Evolutionary conservation across 192 early-diverging fungal species (phyloP), one percentile per base, ranked within the genome.

Genomic region (Entrophospora sp.): DNA sequence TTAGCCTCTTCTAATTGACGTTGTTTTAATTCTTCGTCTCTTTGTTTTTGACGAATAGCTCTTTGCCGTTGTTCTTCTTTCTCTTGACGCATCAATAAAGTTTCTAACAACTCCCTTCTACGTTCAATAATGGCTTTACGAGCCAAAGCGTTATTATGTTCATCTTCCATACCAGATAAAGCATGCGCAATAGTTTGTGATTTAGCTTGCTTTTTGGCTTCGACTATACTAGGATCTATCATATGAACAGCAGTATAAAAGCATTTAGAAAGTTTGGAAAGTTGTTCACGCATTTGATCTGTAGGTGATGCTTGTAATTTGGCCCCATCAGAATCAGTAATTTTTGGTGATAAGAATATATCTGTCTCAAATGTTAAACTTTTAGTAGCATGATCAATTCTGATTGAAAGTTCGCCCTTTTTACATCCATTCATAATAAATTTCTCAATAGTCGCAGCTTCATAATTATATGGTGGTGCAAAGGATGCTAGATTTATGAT

Each of bases 371-470:
- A 99, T 32, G 88, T 89, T 60, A 98, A 83, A 43, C 87, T 88
- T 59, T 87, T 89, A 14, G 91, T 83, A 61, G 86, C 83, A 79
- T 98, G 93, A 80, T 99, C 92, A 61, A 99, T 82, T 53, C 95
- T 89, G 68, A 99, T 95, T 55, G 84, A 84, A 68, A 99, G 83
- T 73, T 99, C 97, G 30, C 94, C 94, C 73, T 91, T 93, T 49
- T 94, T 88, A 73, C 90, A 92, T 35, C 96, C 97, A 77, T 94
- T 89, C 92, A 98, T 95, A 65, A 99, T 92, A 75, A 99, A 96
- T 73, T 94, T 92, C 81, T 99, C 97, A 67, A 99, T 94, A 7
- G 81, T 83, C 31, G 89, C 83, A 10, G 91, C 83, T 57, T 87
- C 88, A 74, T 90, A 91, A 77, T 83, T 85, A 81, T 89, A 91